Evolutionary conservation across 371 early-diverging fungal species (phyloP).

Genomic region (Catenaria anguillulae): DNA sequence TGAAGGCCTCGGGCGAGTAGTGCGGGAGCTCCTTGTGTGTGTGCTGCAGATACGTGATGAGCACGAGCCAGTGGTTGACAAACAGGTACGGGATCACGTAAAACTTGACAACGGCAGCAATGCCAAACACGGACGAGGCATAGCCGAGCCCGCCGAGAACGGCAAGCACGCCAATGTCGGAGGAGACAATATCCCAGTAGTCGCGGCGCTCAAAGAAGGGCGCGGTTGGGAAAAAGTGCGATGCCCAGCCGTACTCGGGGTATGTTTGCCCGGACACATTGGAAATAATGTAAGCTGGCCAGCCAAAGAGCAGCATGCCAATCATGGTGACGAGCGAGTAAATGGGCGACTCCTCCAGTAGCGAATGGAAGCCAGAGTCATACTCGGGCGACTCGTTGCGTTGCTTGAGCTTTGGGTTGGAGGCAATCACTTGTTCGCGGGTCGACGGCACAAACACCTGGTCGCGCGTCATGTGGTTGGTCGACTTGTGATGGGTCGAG

Average conservation of each 20-base stretch:
- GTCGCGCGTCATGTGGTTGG: slow-evolving; percentile 64
- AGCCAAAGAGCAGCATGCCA: slow-evolving; percentile 54
- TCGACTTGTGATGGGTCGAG: slow-evolving; percentile 69
- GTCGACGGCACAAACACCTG: slow-evolving; percentile 74
- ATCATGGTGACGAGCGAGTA: slow-evolving; percentile 37
- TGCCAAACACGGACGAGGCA: slow-evolving; percentile 29
- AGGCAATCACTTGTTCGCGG: slow-evolving; percentile 32
- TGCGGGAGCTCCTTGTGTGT: slow-evolving; percentile 66
- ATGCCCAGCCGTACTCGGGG: slow-evolving; percentile 47
- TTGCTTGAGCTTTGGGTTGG: slow-evolving; percentile 18
- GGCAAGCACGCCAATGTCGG: slow-evolving; percentile 48
- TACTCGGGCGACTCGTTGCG: neutral
- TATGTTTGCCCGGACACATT: slow-evolving; percentile 51
- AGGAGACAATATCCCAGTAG: slow-evolving; percentile 41
- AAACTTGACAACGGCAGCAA: slow-evolving; percentile 47
- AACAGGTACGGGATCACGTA: slow-evolving; percentile 70
- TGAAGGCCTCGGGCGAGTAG: slow-evolving; percentile 59
- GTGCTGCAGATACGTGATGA: slow-evolving; percentile 81
- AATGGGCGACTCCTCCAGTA: slow-evolving; percentile 52
- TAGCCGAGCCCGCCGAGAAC: slow-evolving; percentile 36
- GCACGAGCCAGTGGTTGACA: slow-evolving; percentile 68
- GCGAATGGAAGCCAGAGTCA: slow-evolving; percentile 25
- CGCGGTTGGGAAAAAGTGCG: slow-evolving; percentile 63
- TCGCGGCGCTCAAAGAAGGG: slow-evolving; percentile 58
- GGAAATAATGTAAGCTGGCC: slow-evolving; percentile 62